Evolutionary conservation across 495 filamentous ascomycete species (phyloP), one percentile per base, ranked within the genome.

Genomic region (Neurospora hispaniola): DNA sequence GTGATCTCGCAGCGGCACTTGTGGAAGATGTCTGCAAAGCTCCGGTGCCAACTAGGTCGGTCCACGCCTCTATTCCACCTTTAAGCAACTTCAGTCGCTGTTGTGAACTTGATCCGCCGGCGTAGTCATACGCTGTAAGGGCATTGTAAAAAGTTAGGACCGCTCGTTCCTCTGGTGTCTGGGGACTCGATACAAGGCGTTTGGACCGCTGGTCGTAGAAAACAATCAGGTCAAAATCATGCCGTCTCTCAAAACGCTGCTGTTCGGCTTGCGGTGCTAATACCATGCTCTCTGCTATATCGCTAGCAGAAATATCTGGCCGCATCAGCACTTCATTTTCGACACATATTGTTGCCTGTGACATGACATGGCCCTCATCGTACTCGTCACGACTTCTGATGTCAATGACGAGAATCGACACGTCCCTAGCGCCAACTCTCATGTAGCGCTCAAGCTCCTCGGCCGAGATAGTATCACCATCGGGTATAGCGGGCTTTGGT

Each of bases 41-140:
- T 73, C 88, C 86, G n/a, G 80, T 81, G 16, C 96, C 95, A 66
- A 97, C 78, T 16, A 95, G 78, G 77, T 92, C 89, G 39, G 90
- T 86, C 96, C 96, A 99, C 48, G 93, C 91, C 69, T 94, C 88
- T 16, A 98, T 80, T 1, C 96, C 96, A 18, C 95, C 96, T 18
- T 85, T 80, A 1, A 99, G 86, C 46, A 99, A 86, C 41, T 92
- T 90, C 4, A 94, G 94, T 42, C 31, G 11, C 5, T 87, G 86
- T 81, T 75, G 89, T 88, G 70, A 94, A 80, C 40, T 68, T 5
- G 59, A 35, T 16, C 87, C 87, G 74, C 91, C 92, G 2, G 80
- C 79, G 76, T 93, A 96, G 40, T 90, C 89, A 77, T 93, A 98
- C 70, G 94, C 92, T 73, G 88, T 91, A 3, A 99, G 84, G 2